phyloP scores from a whole-genome alignment of 2,329 filamentous ascomycete species.

The Colletotrichum truncatum region DNA sequence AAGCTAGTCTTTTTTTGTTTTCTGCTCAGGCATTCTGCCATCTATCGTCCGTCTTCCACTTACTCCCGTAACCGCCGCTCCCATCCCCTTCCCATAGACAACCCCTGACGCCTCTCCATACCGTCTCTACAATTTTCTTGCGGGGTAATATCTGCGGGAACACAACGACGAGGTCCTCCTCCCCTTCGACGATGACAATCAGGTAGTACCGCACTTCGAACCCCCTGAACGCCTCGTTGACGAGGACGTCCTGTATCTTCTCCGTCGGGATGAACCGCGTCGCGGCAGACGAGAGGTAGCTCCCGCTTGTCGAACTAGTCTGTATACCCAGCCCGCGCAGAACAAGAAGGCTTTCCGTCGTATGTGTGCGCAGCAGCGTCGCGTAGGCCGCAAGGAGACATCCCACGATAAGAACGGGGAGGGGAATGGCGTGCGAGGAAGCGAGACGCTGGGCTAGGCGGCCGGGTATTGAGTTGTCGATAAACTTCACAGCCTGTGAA shows the following conservation, averaged over 20 bases:
- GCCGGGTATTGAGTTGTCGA: slow-evolving; percentile 43
- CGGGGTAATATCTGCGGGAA: slow-evolving; percentile 85
- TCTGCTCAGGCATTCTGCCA: slow-evolving; percentile 13
- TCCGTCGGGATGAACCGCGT: slow-evolving; percentile 84
- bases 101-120: slow-evolving; percentile 86
- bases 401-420: slow-evolving; percentile 49
- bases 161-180: slow-evolving; percentile 91
- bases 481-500: slow-evolving; percentile 36
- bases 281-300: slow-evolving; percentile 64
- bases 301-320: slow-evolving; percentile 76
- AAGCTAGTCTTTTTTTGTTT: not conserved
- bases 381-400: slow-evolving; percentile 51
- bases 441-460: slow-evolving; percentile 42
- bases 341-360: slow-evolving; percentile 86
- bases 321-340: slow-evolving; percentile 91
- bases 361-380: slow-evolving; percentile 56
- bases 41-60: slow-evolving; percentile 39
- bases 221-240: slow-evolving; percentile 93
- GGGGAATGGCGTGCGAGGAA: slow-evolving; percentile 40
- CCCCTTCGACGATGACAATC: slow-evolving; percentile 87
- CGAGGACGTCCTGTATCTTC: slow-evolving; percentile 90
- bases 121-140: slow-evolving; percentile 80
- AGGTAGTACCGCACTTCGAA: slow-evolving; percentile 93
- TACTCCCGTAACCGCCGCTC: not conserved
- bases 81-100: slow-evolving; percentile 77